phyloP scores from a whole-genome alignment of 2,329 filamentous ascomycete species.

The Stagonosporopsis tanaceti region DNA sequence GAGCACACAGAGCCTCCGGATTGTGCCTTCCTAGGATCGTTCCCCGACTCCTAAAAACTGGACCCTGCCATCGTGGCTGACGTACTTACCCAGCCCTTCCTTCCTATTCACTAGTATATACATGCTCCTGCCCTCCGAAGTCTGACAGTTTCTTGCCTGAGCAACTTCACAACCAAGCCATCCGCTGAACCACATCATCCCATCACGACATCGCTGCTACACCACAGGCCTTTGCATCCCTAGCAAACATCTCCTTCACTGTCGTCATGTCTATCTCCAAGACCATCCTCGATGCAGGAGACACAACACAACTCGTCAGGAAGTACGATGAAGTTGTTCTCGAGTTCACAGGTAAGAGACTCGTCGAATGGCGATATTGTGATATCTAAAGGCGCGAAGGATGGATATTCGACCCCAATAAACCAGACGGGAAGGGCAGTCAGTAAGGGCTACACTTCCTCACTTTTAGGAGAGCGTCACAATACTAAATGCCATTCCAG shows the following conservation, averaged over 20 bases:
- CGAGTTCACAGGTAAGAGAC: slow-evolving; percentile 74
- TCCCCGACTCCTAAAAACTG: slow-evolving; percentile 33
- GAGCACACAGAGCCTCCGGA: slow-evolving; percentile 39
- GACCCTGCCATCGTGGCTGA: slow-evolving; percentile 22
- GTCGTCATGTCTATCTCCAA: slow-evolving; percentile 69
- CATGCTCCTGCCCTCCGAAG: neutral
- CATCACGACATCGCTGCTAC: neutral
- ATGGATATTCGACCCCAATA: slow-evolving; percentile 74
- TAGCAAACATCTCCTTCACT: slow-evolving; percentile 14
- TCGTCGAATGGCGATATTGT: neutral
- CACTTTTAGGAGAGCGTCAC: too few species aligned
- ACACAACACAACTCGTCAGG: slow-evolving; percentile 66
- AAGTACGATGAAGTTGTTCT: slow-evolving; percentile 80
- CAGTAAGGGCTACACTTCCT: slow-evolving; percentile 63
- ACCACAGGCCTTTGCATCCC: neutral
- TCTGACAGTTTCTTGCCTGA: neutral
- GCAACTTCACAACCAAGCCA: neutral
- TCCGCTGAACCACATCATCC: neutral
- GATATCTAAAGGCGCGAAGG: slow-evolving; percentile 51
- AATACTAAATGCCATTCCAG: slow-evolving; percentile 56
- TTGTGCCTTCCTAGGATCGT: slow-evolving; percentile 18
- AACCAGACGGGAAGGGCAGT: slow-evolving; percentile 70
- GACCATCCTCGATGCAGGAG: slow-evolving; percentile 68
- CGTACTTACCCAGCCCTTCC: slow-evolving; percentile 7
- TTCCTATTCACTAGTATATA: slow-evolving; percentile 5